Conservation (phyloP, 169 alveolate genomes). For the Theileria luwenshuni region DNA sequence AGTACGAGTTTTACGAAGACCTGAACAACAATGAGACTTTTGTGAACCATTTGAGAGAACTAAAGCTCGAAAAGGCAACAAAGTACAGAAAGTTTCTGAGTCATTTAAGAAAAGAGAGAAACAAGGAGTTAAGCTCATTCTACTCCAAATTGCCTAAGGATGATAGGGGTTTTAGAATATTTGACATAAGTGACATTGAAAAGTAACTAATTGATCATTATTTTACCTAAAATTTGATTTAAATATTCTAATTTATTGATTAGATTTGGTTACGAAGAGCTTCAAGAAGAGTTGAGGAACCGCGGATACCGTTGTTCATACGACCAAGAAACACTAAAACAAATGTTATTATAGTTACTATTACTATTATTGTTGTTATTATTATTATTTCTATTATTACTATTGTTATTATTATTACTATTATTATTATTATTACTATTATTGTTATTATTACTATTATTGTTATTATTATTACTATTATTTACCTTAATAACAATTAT, state of each 20-base stretch:
- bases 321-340: constrained; percentile 8
- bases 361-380: background rate
- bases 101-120: constrained; percentile 10
- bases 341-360: constrained; percentile 2
- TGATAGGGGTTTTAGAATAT: constrained; percentile 37
- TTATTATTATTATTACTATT: background rate
- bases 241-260: background rate
- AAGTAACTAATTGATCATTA: constrained; percentile 17
- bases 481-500: no score
- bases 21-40: constrained; percentile 15
- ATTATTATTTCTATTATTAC: background rate
- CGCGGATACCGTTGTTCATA: constrained; percentile 61
- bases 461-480: background rate
- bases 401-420: background rate
- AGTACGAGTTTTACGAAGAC: background rate
- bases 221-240: background rate
- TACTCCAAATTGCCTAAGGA: constrained; percentile 47
- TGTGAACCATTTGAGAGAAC: constrained; percentile 14
- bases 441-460: background rate
- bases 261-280: constrained; percentile 50
- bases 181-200: constrained; percentile 31
- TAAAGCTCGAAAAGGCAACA: constrained; percentile 6
- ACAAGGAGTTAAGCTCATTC: constrained; percentile 35
- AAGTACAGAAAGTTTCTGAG: constrained; percentile 16
- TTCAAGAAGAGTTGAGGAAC: constrained; percentile 53